Evolutionary conservation across 345 rosid species (phyloP), one percentile per base, ranked within the genome.

Genomic region (Corchorus capsularis): DNA sequence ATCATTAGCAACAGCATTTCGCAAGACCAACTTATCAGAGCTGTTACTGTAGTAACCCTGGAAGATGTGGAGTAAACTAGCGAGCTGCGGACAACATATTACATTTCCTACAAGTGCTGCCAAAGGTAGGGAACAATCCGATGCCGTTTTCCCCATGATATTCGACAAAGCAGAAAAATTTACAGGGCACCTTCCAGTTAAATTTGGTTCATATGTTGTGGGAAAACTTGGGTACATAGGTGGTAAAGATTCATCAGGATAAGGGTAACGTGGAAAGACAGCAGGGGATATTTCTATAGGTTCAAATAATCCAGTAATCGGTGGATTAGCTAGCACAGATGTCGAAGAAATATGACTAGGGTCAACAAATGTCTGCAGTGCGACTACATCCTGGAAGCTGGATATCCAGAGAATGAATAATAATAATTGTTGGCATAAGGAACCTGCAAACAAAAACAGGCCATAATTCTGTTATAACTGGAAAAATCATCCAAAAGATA

Each of bases 251-350:
- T 85, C 80, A 67, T 77, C 83, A 59, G 96, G 92, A 66, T 83
- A 76, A 55, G 93, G 90, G 65, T 82, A 80, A 69, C 63, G 89
- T 54, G 99, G 99, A 78, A 93, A 69, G 57, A 89, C 91, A 22
- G 97, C 83, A 4, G 99, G 98, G 0, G 99, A 95, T 85, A 95
- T 93, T 83, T 93, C 88, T 75, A 92, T 90, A 61, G 99, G 99
- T 85, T 91, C 93, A 80, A 93, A 87, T 76, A 87, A 79, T 79
- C 85, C 94, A 77, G 71, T 84, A 50, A 77, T 83, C 20, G 99
- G 98, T 62, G 98, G 92, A 77, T 84, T 85, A 57, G 94, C 93
- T 55, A 91, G 81, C 84, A 85, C 90, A 72, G 88, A 75, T 27
- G 82, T 75, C 3, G 93, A 80, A 16, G 90, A 84, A 56, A 79